Conservation (phyloP, 2,329 filamentous ascomycete genomes). For the Ampelomyces quisqualis region DNA sequence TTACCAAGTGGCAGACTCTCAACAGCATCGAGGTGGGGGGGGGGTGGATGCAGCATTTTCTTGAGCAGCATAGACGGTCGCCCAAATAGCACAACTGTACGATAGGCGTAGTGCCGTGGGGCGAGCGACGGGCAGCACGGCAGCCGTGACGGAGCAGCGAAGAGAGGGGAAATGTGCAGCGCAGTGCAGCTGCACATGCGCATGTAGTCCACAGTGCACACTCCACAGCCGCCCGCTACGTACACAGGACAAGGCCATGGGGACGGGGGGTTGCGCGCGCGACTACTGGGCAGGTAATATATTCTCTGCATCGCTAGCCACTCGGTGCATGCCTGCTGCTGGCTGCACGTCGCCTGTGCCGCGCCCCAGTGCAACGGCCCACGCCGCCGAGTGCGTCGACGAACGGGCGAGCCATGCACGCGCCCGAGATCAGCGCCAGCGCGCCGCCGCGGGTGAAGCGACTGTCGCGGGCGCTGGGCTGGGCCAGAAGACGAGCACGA, state of each 20-base stretch:
- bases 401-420: neutral
- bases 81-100: conserved; percentile 22
- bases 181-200: conserved; percentile 13
- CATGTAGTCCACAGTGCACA: conserved; percentile 7
- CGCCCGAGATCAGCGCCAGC: neutral
- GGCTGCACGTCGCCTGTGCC: conserved; percentile 7
- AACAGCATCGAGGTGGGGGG: conserved; percentile 18
- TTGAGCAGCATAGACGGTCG: conserved; percentile 14
- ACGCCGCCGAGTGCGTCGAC: conserved; percentile 4
- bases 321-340: neutral
- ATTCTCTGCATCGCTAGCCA: conserved; percentile 7
- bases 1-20: conserved; percentile 23
- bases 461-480: neutral
- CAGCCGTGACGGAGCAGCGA: conserved; percentile 2
- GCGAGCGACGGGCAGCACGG: conserved; percentile 7
- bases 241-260: conserved; percentile 9
- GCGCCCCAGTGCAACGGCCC: conserved; percentile 6
- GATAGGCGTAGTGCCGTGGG: conserved; percentile 19
- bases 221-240: conserved; percentile 6
- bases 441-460: neutral
- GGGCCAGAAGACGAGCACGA: conserved; percentile 1
- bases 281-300: conserved; percentile 12
- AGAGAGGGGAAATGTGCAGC: conserved; percentile 6
- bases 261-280: conserved; percentile 3
- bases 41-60: conserved; percentile 14